Evolutionary conservation across 2,329 filamentous ascomycete genomes (phyloP).

Genomic region (Alternaria angustiovoidea): DNA sequence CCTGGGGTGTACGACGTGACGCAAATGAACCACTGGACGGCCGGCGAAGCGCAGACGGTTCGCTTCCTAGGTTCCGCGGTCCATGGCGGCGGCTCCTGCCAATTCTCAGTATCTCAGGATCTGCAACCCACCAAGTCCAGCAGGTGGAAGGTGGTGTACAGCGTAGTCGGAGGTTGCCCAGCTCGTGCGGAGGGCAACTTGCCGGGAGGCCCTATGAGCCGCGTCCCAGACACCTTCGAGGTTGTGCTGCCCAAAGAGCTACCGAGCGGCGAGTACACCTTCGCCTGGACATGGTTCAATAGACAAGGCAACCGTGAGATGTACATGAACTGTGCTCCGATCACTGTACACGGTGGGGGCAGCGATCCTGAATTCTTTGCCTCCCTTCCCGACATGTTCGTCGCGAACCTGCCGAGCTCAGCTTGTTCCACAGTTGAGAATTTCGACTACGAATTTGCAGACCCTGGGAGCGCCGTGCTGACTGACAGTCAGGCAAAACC

Average conservation of each 20-base stretch:
- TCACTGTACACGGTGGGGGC: slow-evolving; percentile 64
- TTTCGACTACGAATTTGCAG: no score
- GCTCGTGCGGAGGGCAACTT: slow-evolving; percentile 61
- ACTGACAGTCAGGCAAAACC: no score
- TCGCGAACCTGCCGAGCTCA: slow-evolving; percentile 67
- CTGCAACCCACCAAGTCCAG: slow-evolving; percentile 66
- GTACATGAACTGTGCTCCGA: slow-evolving; percentile 56
- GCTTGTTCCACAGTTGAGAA: no score
- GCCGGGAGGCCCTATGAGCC: background rate
- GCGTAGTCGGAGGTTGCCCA: slow-evolving; percentile 86
- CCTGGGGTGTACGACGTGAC: slow-evolving; percentile 62
- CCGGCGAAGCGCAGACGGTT: slow-evolving; percentile 58
- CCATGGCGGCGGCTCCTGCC: slow-evolving; percentile 67
- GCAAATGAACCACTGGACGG: slow-evolving; percentile 62
- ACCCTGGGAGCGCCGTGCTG: no score
- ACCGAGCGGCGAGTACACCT: slow-evolving; percentile 75
- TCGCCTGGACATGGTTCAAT: slow-evolving; percentile 97
- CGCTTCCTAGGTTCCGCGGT: slow-evolving; percentile 62
- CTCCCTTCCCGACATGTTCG: slow-evolving; percentile 76
- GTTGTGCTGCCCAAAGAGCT: slow-evolving; percentile 78
- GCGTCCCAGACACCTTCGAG: background rate
- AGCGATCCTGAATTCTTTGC: slow-evolving; percentile 59
- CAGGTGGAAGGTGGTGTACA: slow-evolving; percentile 89
- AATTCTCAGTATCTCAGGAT: slow-evolving; percentile 80
- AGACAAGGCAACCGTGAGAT: slow-evolving; percentile 87